Evolutionary conservation across 768 basidiomycete genomes (phyloP).

Genomic region (Favolaschia claudopus): DNA sequence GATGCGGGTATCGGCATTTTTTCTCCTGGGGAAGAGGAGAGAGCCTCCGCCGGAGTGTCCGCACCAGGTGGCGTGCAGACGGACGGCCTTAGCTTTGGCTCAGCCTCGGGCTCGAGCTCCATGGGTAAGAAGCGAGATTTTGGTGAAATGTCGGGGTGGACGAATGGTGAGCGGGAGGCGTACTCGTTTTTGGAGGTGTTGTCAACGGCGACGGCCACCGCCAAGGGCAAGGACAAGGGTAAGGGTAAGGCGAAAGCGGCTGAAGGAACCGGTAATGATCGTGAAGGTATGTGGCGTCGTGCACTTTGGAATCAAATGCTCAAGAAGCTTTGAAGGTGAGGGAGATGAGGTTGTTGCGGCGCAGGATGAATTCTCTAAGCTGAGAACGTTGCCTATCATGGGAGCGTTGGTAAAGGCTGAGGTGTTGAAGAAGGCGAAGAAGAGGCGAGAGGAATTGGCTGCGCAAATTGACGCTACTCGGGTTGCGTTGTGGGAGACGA

Average conservation of each 20-base stretch:
- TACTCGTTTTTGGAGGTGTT: slow-evolving; percentile 17
- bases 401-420: slow-evolving; percentile 45
- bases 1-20: slow-evolving; percentile 10
- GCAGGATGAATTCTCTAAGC: slow-evolving; percentile 12
- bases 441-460: slow-evolving; percentile 58
- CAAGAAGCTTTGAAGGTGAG: slow-evolving; percentile 26
- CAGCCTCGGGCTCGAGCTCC: background rate
- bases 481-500: slow-evolving; percentile 74
- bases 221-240: background rate
- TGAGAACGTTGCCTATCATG: slow-evolving; percentile 16
- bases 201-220: slow-evolving; percentile 13
- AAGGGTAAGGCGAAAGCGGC: slow-evolving; percentile 20
- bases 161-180: slow-evolving; percentile 14
- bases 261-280: slow-evolving; percentile 12
- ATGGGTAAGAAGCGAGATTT: slow-evolving; percentile 22
- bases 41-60: background rate
- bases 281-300: slow-evolving; percentile 33
- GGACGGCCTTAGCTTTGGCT: background rate
- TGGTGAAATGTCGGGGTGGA: slow-evolving; percentile 18
- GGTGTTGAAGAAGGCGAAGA: slow-evolving; percentile 60
- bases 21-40: slow-evolving; percentile 12
- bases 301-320: slow-evolving; percentile 27
- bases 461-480: slow-evolving; percentile 67
- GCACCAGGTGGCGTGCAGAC: background rate
- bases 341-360: background rate